These are phyloP conservation scores for Bidens hawaiensis DNA, from an alignment of 140 eudicot species.

Conservation along the genomic window DNA sequence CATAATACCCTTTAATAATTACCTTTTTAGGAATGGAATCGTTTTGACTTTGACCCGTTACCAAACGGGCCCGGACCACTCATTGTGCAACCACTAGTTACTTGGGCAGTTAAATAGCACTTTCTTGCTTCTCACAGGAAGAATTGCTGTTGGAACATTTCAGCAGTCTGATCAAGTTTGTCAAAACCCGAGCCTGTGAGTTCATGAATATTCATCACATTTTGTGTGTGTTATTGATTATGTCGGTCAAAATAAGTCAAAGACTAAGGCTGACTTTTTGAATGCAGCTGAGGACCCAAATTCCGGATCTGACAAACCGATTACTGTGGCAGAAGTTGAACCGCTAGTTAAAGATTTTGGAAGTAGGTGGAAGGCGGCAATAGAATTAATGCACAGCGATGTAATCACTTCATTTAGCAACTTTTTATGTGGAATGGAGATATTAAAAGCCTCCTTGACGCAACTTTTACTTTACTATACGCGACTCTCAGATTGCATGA, in stretches of 20 bases:
- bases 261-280: conserved; percentile 1
- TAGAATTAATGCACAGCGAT: conserved; percentile 92
- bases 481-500: conserved; percentile 80
- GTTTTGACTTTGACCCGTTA: neutral
- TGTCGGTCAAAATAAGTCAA: neutral
- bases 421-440: conserved; percentile 96
- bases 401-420: conserved; percentile 94
- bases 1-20: neutral
- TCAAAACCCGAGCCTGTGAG: conserved; percentile 87
- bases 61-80: neutral
- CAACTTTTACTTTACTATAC: conserved; percentile 90
- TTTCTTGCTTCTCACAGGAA: conserved; percentile 49
- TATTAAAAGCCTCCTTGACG: conserved; percentile 82
- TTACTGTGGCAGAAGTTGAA: conserved; percentile 74
- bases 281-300: conserved; percentile 73
- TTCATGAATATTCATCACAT: neutral
- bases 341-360: conserved; percentile 91
- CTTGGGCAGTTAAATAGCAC: neutral
- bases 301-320: conserved; percentile 57
- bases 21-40: neutral
- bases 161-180: conserved; percentile 80
- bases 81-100: neutral
- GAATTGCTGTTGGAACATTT: conserved; percentile 87
- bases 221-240: neutral
- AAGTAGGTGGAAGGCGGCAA: conserved; percentile 94